A percentile compares a stretch with the other conserved stretches of the same genome.
phyloP scores from a whole-genome alignment of 495 filamentous ascomycete genomes.

The Acidiella bohemica region DNA sequence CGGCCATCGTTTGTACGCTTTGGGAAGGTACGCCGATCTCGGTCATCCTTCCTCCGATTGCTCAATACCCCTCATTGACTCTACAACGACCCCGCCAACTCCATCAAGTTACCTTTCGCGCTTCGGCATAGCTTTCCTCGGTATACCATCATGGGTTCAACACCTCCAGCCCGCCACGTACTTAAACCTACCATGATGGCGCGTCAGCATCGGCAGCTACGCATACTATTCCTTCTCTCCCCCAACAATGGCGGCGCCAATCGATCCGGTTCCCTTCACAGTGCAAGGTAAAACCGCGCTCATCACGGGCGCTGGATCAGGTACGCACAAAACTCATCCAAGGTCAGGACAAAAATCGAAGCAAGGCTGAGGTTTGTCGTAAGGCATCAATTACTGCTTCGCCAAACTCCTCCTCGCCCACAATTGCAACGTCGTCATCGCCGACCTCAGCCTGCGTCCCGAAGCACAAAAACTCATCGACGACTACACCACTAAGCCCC shows the following conservation, averaged over 20 bases:
- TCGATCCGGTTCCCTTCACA: slow-evolving; percentile 24
- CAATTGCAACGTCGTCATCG: slow-evolving; percentile 53
- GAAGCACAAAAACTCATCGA: slow-evolving; percentile 47
- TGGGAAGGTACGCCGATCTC: no score
- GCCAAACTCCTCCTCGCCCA: slow-evolving; percentile 42
- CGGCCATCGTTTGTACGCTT: no score
- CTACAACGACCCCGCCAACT: no score
- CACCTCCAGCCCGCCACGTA: no score
- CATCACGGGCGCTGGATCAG: slow-evolving; percentile 57
- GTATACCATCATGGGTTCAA: no score
- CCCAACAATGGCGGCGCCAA: slow-evolving; percentile 11
- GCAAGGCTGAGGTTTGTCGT: neutral
- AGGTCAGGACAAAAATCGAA: no score
- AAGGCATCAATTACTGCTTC: slow-evolving; percentile 49
- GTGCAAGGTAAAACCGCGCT: slow-evolving; percentile 53
- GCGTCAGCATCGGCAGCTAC: no score
- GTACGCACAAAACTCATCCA: slow-evolving; percentile 25
- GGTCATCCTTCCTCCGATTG: no score
- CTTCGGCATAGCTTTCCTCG: no score
- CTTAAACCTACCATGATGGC: no score
- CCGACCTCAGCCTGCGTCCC: slow-evolving; percentile 49
- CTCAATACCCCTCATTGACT: no score
- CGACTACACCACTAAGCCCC: slow-evolving; percentile 31
- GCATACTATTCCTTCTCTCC: neutral
- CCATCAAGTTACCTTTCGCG: no score